Evolutionary conservation across 2,329 filamentous ascomycete genomes (phyloP), one percentile per base, ranked within the genome.

Genomic region (Fusarium clavum): DNA sequence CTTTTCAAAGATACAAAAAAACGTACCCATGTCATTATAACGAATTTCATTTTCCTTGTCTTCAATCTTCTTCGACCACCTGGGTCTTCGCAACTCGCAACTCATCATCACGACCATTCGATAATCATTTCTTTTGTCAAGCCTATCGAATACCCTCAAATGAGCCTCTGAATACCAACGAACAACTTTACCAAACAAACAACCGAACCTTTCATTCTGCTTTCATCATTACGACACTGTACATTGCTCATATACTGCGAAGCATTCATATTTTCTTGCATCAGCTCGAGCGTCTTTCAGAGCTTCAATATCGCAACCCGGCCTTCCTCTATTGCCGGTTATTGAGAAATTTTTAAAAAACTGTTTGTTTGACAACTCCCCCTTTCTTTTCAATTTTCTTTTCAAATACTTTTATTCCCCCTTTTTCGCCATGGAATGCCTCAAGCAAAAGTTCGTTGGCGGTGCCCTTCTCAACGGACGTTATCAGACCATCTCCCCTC

Each of bases 401-500:
- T 58, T 62, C 63, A 51, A 60, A 52, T 59, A 62, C 25, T 34
- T 61, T 69, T 64, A 66, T 61, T 22, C 58, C 58, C 65, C 43
- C 45, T 61, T 56, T 67, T 60, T 59, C 53, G 62, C 68, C 64
- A 86, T 97, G 94, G 93, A 94, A 84, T 97, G 94, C 86, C 89
- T 97, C 86, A 90, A 91, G 83, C 90, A 94, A 83, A 87, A 90
- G 78, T 96, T 97, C 83, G 85, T 90, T 78, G 86, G 90, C 81
- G 93, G 92, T 81, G 88, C 92, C 81, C 83, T 97, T 78, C 90
- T 97, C 78, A 90, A 93, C 79, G 94, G 93, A 80, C 94, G 96
- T 73, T 99, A 96, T 81, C 87, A 92, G 83, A 97, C 94, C 60
- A 87, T 98, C 77, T 93, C 94, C 73, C 94, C 96, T 61, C 92